Evolutionary conservation across 2,329 filamentous ascomycete genomes (phyloP).

Genomic region (Phialophora expanda): DNA sequence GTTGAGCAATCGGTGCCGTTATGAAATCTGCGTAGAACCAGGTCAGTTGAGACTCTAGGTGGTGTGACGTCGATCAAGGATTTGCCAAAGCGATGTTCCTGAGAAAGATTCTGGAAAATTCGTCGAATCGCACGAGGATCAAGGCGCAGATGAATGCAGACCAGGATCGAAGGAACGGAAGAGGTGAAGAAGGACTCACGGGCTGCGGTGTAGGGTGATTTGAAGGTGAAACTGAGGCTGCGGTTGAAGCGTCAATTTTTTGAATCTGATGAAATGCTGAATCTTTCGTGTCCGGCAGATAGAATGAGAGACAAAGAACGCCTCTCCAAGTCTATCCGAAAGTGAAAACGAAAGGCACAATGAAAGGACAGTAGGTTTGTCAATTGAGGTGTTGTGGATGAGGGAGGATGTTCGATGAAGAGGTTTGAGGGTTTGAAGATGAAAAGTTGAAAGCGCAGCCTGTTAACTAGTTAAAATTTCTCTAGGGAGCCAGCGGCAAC

Average conservation of each 20-base stretch:
- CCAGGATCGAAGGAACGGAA: neutral
- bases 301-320: slow-evolving; percentile 40
- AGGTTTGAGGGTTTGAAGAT: slow-evolving; percentile 18
- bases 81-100: slow-evolving; percentile 1
- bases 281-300: slow-evolving; percentile 39
- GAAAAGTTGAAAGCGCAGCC: slow-evolving; percentile 34
- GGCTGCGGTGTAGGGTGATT: slow-evolving; percentile 14
- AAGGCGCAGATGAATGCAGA: neutral
- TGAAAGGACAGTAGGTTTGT: slow-evolving; percentile 32
- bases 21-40: slow-evolving; percentile 16
- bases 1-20: slow-evolving; percentile 23
- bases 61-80: neutral
- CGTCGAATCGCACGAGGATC: neutral
- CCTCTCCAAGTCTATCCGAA: slow-evolving; percentile 42
- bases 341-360: slow-evolving; percentile 40
- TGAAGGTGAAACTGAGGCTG: slow-evolving; percentile 27
- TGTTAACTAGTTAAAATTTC: slow-evolving; percentile 26
- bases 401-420: slow-evolving; percentile 25
- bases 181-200: slow-evolving; percentile 22
- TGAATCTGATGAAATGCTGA: slow-evolving; percentile 14
- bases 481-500: slow-evolving; percentile 17
- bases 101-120: slow-evolving; percentile 11
- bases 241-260: slow-evolving; percentile 21
- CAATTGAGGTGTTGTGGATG: slow-evolving; percentile 25
- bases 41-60: slow-evolving; percentile 4